Conservation (phyloP, 1,284 basidiomycete species). For the Coniferiporia weirii region DNA sequence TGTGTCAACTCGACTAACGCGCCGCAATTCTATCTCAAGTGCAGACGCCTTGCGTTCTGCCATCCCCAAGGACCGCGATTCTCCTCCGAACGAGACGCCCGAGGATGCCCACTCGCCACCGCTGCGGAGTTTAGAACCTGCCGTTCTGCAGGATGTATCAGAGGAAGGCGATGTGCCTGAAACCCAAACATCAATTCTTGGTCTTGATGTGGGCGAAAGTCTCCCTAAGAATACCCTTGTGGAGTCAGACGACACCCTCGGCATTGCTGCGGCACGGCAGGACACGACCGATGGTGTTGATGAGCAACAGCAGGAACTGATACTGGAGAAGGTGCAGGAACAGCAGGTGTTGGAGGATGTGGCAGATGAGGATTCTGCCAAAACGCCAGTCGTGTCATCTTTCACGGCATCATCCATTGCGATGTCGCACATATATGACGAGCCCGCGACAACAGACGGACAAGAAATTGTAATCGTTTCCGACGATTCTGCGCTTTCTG, state of each 20-base stretch:
- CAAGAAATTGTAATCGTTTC: neutral
- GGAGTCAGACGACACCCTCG: neutral
- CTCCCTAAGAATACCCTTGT: neutral
- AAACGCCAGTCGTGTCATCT: constrained; percentile 4
- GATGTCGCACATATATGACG: neutral
- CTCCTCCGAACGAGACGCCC: neutral
- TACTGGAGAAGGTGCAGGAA: neutral
- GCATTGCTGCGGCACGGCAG: neutral
- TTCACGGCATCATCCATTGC: neutral
- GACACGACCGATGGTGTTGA: neutral
- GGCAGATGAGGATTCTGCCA: constrained; percentile 3
- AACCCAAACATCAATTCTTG: neutral
- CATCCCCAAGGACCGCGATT: neutral
- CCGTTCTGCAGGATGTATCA: neutral
- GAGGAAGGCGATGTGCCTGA: neutral
- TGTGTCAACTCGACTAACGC: neutral
- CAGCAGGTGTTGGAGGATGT: neutral
- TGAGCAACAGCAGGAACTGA: neutral
- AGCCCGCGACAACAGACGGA: neutral
- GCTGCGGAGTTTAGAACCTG: neutral
- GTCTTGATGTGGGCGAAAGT: neutral
- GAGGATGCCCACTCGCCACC: neutral
- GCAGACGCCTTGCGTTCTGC: constrained; percentile 2
- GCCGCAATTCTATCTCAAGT: constrained; percentile 6
- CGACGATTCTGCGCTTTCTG: neutral